Base-by-base conservation (phyloP, 2,329 filamentous ascomycete species). In the Plectosphaerella sp. region DNA sequence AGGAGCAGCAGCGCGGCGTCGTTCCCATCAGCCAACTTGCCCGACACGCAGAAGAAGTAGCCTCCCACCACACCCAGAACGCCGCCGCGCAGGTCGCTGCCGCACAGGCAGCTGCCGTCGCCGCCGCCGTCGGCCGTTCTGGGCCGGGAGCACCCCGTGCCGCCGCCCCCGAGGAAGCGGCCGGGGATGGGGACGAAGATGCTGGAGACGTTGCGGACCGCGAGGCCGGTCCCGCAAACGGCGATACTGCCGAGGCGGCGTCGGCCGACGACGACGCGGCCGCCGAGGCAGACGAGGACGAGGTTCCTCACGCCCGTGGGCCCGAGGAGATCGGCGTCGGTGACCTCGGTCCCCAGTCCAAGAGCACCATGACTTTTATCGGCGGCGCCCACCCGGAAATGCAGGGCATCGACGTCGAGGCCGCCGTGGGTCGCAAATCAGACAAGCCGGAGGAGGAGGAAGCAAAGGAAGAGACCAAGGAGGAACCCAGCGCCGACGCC, bases 321-420 rank as follows among this genome's bases (percentile, higher is more conserved):
- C 94, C 94, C 0, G 84, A 90, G 28, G 80, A 90, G 59, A 88
- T 97, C 48, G 93, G 92, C 5, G 84, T 91, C 54, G 85, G 89
- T 60, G 94, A 99, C 65, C 88, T 90, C 58, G 94, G 94, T 0
- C 85, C 89, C 10, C 92, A 89, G 68, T 71, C 58, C 49, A 72
- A 69, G 50, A 72, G 66, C 15, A 72, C 67, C 41, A 49, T 41
- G 20, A 70, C 64, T 48, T 67, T 67, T 12, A 63, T 71, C 20
- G 67, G 74, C 51, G 68, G 73, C 45, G 64, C 62, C 35, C 66
- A 70, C 37, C 60, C 79, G n/a, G 72, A 74, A 47, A 76, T 79
- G 67, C 74, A 76, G 49, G 77, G 73, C 12, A 82, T 86, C 54
- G 78, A 86, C 59, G 68, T 86, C 20, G 81, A 83, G 62, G 81